Conservation (phyloP, 441 rosid species). For the Capsella rubella region DNA sequence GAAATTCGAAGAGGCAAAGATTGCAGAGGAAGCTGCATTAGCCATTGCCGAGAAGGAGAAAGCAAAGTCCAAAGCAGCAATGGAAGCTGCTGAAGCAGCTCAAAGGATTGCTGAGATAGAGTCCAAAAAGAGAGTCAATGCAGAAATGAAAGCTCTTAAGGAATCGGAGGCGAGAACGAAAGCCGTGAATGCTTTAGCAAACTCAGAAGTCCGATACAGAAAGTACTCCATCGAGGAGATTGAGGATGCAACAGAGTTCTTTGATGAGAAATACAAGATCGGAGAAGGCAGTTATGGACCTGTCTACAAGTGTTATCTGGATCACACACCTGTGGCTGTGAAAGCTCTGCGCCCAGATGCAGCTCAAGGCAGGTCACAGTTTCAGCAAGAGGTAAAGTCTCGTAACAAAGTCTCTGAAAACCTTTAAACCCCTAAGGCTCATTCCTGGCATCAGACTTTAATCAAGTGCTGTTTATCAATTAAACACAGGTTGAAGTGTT, state of each 20-base stretch:
- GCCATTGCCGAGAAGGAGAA: constrained; percentile 81
- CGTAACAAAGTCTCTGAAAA: constrained; percentile 17
- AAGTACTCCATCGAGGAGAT: constrained; percentile 88
- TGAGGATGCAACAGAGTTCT: constrained; percentile 79
- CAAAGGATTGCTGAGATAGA: constrained; percentile 82
- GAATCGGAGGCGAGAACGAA: constrained; percentile 77
- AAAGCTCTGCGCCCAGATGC: constrained; percentile 90
- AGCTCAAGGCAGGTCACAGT: constrained; percentile 90
- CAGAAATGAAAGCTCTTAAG: constrained; percentile 80
- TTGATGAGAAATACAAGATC: constrained; percentile 64
- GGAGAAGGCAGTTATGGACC: constrained; percentile 99
- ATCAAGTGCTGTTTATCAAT: background rate
- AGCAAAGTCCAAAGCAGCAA: constrained; percentile 83
- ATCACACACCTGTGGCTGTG: constrained; percentile 85
- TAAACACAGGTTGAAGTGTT: constrained; percentile 79
- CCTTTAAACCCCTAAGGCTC: background rate
- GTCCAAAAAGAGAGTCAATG: constrained; percentile 68
- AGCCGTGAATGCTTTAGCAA: constrained; percentile 65
- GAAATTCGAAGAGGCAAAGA: constrained; percentile 77
- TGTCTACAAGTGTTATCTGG: constrained; percentile 73
- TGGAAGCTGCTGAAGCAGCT: constrained; percentile 92
- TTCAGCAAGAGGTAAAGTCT: constrained; percentile 81
- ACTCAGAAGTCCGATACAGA: constrained; percentile 70
- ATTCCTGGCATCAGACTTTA: constrained; percentile 20
- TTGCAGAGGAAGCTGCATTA: constrained; percentile 85